A percentile compares a stretch with the other conserved stretches of the same genome.
These are phyloP conservation scores for Phlebiopsis flavidoalba DNA, from an alignment of 768 basidiomycete species.

Conservation along the genomic window DNA sequence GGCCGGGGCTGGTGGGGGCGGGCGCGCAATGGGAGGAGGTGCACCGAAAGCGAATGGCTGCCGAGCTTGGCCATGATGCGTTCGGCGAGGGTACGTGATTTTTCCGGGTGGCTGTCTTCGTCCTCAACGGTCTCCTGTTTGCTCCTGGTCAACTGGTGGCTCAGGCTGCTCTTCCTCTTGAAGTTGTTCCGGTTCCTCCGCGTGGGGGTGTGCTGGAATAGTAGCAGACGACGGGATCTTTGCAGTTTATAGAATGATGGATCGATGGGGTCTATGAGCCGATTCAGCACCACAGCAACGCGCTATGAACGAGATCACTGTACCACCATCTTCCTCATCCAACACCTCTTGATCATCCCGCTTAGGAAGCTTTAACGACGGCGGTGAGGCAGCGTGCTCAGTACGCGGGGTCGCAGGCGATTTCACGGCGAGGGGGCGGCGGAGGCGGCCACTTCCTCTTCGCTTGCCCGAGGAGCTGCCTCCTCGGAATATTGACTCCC, in stretches of 20 bases:
- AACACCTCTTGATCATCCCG: conserved; percentile 27
- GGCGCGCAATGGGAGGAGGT: conserved; percentile 39
- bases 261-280: conserved; percentile 65
- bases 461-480: background rate
- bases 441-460: conserved; percentile 11
- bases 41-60: conserved; percentile 78
- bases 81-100: conserved; percentile 82
- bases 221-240: conserved; percentile 21
- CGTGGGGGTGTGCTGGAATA: background rate
- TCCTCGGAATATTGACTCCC: background rate
- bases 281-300: background rate
- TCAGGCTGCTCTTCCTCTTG: background rate
- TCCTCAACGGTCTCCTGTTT: conserved; percentile 37
- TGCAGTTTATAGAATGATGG: conserved; percentile 52
- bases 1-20: conserved; percentile 22
- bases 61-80: conserved; percentile 97
- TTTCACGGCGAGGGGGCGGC: conserved; percentile 13
- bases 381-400: background rate
- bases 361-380: background rate
- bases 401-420: background rate
- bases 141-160: background rate
- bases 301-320: conserved; percentile 15
- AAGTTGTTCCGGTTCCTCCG: too few species aligned
- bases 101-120: conserved; percentile 40
- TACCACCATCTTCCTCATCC: conserved; percentile 62